phyloP scores from a whole-genome alignment of 202 grass and related monocot genomes.

The Hordeum pubiflorum region DNA sequence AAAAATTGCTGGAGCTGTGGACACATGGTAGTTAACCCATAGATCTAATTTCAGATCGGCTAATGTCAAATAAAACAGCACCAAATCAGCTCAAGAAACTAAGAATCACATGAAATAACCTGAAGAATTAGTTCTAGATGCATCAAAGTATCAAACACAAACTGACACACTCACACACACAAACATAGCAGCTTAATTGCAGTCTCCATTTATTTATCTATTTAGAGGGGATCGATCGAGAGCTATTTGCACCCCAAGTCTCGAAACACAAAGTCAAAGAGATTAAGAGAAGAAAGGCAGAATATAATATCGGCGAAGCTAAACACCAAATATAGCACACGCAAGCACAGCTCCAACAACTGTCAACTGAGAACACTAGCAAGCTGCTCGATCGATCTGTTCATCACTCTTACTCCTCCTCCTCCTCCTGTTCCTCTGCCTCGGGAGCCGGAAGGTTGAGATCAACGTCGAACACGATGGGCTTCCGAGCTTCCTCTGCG shows the following conservation, averaged over 20 bases:
- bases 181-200: not conserved
- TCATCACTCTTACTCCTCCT: not conserved
- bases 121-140: not conserved
- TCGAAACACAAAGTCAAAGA: not conserved
- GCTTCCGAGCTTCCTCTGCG: not conserved
- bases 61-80: not conserved
- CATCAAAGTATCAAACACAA: not conserved
- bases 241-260: not conserved
- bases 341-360: slow-evolving; percentile 9
- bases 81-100: not conserved
- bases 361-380: slow-evolving; percentile 2
- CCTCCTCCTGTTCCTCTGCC: not conserved
- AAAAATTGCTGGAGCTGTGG: not conserved
- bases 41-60: not conserved
- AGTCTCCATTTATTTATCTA: not conserved
- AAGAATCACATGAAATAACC: not conserved
- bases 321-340: not conserved
- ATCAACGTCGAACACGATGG: slow-evolving; percentile 10
- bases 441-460: slow-evolving; percentile 37
- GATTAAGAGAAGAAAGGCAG: not conserved
- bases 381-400: not conserved
- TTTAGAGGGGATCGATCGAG: not conserved
- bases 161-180: not conserved
- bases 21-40: not conserved
- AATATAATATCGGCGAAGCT: not conserved